phyloP scores from a whole-genome alignment of 345 rosid genomes.

The Moricandia arvensis region DNA sequence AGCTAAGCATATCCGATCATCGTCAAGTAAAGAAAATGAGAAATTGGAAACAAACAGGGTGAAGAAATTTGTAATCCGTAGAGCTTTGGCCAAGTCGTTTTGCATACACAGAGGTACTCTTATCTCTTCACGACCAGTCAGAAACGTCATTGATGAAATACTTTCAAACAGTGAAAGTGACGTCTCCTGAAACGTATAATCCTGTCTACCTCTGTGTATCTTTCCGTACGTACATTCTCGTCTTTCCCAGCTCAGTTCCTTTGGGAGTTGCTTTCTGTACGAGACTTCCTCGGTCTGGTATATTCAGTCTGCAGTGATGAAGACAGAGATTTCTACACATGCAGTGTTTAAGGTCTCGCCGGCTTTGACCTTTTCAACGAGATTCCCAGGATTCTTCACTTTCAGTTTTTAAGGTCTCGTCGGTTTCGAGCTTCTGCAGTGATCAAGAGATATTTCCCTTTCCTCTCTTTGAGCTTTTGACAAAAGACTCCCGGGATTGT shows the following conservation, averaged over 20 bases:
- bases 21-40: not conserved
- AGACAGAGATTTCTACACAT: not conserved
- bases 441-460: too few relatives aligned
- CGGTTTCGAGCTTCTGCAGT: too few relatives aligned
- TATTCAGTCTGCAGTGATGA: not conserved
- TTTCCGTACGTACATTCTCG: not conserved
- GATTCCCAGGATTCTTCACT: too few relatives aligned
- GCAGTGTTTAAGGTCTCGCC: not conserved
- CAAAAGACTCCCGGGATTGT: too few relatives aligned
- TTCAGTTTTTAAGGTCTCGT: too few relatives aligned
- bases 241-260: not conserved
- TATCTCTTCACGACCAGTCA: too few relatives aligned
- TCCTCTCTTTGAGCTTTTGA: not conserved
- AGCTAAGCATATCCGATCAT: constrained; percentile 5
- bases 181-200: not conserved
- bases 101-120: too few relatives aligned
- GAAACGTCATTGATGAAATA: not conserved
- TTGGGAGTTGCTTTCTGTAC: not conserved
- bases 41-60: not conserved
- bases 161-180: not conserved
- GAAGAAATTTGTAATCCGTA: too few relatives aligned
- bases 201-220: not conserved
- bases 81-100: too few relatives aligned
- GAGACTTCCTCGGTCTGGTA: not conserved
- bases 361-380: not conserved